Evolutionary conservation across 2,329 filamentous ascomycete genomes (phyloP), one percentile per base, ranked within the genome.

Genomic region (Xylariaceae sp.): DNA sequence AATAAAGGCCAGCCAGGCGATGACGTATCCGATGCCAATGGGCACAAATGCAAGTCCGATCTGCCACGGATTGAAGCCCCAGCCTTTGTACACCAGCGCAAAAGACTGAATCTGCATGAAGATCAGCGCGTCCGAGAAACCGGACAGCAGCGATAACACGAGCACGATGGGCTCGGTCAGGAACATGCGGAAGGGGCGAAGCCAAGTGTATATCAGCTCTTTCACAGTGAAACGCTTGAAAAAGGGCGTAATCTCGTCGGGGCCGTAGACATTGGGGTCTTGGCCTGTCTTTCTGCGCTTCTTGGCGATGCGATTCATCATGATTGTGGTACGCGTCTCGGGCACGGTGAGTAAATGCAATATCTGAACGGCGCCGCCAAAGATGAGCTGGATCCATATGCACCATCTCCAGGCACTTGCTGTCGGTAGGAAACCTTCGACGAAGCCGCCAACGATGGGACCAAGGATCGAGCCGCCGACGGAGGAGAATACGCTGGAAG

Each of bases 351-450:
- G 56, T 37, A 84, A 67, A 58, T 89, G 85, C 4, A 87, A 57
- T 2, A 78, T 15, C 57, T 90, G 86, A 3, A 88, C 78, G 26
- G 78, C 72, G 8, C 66, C 83, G 15, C 87, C 87, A 39, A 91
- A 81, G 51, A 90, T 89, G 48, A 91, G 76, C 63, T 90, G 86
- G 45, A 91, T 85, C 87, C 88, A 93, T 60, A 91, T 89, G 41
- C 56, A 56, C 59, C 58, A 89, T 50, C 76, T 74, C 87, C 87
- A 93, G 19, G 44, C 46, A 9, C 46, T 18, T n/a, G 28, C 6
- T 1, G 66, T 59, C 0, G 86, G 69, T 50, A 79, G 69, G 50
- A 79, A 80, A 24, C 77, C 63, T 60, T 89, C 78, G 15, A 83
- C 78, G 55, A 89, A 89, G 1, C 85, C 87, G 50, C 86, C 87